Conservation (phyloP, 306 rosid genomes). For the Crotalaria pallida region DNA sequence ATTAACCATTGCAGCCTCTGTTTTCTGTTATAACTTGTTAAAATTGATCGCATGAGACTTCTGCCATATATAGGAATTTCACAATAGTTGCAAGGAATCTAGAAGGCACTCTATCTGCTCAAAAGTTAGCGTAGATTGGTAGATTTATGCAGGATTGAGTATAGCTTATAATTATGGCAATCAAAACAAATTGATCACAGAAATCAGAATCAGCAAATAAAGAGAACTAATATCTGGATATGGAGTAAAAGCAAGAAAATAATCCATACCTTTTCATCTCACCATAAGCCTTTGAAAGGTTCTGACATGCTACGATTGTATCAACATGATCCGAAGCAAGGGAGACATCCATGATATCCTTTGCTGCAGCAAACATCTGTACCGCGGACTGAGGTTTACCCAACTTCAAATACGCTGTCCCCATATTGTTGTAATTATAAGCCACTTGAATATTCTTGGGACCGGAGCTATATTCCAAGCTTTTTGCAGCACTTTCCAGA, state of each 20-base stretch:
- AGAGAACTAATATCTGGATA: slow-evolving; percentile 1
- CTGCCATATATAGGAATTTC: neutral
- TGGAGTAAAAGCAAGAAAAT: slow-evolving; percentile 17
- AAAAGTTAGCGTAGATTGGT: neutral
- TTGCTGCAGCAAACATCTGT: slow-evolving; percentile 89
- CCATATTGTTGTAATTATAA: slow-evolving; percentile 85
- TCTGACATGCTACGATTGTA: slow-evolving; percentile 84
- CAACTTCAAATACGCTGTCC: slow-evolving; percentile 88
- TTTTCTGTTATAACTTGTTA: neutral
- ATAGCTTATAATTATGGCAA: neutral
- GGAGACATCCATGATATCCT: too few relatives aligned
- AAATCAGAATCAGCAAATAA: slow-evolving; percentile 1
- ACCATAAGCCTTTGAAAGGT: slow-evolving; percentile 86
- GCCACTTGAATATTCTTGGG: slow-evolving; percentile 92
- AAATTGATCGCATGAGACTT: neutral
- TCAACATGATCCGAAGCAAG: slow-evolving; percentile 87
- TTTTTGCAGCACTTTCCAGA: slow-evolving; percentile 86
- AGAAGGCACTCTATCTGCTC: neutral
- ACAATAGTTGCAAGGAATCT: neutral
- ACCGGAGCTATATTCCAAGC: slow-evolving; percentile 81
- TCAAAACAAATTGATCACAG: neutral
- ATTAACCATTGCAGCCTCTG: neutral
- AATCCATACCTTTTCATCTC: slow-evolving; percentile 60
- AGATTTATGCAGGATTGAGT: neutral
- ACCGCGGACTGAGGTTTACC: slow-evolving; percentile 92